phyloP scores from a whole-genome alignment of 331 rosid species.

The Stylosanthes scabra region DNA sequence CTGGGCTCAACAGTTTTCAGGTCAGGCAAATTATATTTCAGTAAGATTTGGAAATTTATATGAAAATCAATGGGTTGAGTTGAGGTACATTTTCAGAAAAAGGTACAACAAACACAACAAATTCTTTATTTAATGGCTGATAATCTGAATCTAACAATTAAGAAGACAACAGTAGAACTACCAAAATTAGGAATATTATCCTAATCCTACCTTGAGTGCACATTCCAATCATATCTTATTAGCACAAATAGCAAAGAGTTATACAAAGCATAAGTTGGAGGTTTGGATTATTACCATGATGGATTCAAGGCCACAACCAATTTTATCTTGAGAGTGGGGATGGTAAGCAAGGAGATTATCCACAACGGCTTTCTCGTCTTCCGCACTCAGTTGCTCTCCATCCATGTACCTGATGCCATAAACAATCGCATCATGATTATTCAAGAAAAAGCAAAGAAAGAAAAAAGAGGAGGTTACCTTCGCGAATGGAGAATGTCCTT shows the following conservation, averaged over 20 bases:
- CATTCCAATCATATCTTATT: too few species aligned
- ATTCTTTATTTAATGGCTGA: background rate
- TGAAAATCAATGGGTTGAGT: conserved; percentile 6
- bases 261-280: background rate
- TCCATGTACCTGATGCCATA: conserved; percentile 62
- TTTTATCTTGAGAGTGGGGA: conserved; percentile 83
- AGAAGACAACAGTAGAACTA: background rate
- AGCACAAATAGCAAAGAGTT: too few species aligned
- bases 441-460: too few species aligned
- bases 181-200: background rate
- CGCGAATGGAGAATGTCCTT: conserved; percentile 79
- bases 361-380: conserved; percentile 70
- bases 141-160: background rate
- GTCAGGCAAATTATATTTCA: background rate
- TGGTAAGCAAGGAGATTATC: conserved; percentile 80
- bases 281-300: conserved; percentile 60
- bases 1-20: background rate
- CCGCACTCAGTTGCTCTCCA: conserved; percentile 59
- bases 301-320: conserved; percentile 88
- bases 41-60: conserved; percentile 4
- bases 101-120: background rate
- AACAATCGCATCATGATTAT: background rate
- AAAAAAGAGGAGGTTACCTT: conserved; percentile 41
- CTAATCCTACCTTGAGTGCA: too few species aligned
- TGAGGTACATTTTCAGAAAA: background rate